A percentile compares a stretch with the other conserved stretches of the same genome.
Conservation (phyloP, 2,329 filamentous ascomycete species). For the Aureobasidium sp. region DNA sequence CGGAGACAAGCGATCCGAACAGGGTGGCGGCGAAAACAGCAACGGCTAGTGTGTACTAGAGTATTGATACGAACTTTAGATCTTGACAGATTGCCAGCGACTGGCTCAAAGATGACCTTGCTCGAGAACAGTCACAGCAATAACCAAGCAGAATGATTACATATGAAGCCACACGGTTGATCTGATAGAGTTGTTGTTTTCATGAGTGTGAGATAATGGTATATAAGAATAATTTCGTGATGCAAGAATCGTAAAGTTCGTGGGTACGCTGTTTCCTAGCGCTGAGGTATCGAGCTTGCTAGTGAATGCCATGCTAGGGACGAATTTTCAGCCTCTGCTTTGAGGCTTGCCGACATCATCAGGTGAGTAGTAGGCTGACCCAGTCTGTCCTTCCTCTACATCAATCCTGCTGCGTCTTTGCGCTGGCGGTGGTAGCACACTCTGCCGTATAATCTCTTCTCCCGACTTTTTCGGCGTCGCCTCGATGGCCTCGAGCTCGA, state of each 20-base stretch:
- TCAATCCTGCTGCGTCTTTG: not conserved
- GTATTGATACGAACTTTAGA: no score
- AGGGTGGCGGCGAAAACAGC: no score
- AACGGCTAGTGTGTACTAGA: no score
- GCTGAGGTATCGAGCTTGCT: not conserved
- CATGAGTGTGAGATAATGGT: not conserved
- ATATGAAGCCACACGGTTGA: no score
- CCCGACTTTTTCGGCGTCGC: not conserved
- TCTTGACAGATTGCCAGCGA: no score
- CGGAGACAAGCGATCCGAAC: no score
- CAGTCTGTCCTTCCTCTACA: not conserved
- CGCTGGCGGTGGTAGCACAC: not conserved
- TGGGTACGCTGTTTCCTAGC: not conserved
- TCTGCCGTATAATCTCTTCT: not conserved
- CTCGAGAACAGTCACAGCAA: not conserved
- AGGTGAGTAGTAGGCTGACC: not conserved
- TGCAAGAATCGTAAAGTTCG: not conserved
- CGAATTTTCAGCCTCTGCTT: not conserved
- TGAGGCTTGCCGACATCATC: not conserved
- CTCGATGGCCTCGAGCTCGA: constrained; percentile 1
- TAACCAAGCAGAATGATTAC: not conserved
- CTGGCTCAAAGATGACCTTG: no score
- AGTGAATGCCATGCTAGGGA: not conserved
- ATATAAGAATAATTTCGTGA: not conserved
- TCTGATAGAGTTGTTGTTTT: no score